Percentiles rank a stretch among this genome's conserved stretches.
Evolutionary conservation across 768 basidiomycete genomes (phyloP).

Genomic region (Tricholoma flavovirens): DNA sequence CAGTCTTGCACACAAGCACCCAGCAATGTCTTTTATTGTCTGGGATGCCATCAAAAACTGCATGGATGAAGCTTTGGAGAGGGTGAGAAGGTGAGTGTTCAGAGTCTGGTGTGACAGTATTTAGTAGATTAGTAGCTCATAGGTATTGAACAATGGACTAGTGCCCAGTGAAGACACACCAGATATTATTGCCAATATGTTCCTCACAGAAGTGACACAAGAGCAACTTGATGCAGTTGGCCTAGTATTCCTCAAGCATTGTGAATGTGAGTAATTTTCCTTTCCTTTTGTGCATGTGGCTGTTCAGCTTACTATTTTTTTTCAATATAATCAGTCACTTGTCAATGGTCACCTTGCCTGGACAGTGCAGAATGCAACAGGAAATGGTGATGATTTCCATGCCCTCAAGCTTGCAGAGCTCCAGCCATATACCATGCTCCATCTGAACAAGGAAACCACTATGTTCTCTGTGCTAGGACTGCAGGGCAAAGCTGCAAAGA

Average conservation of each 20-base stretch:
- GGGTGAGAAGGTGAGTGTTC: constrained; percentile 15
- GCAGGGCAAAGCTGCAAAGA: constrained; percentile 26
- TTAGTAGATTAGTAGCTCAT: neutral
- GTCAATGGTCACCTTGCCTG: constrained; percentile 25
- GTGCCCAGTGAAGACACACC: constrained; percentile 23
- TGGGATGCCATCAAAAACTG: constrained; percentile 21
- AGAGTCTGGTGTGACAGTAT: too few species aligned
- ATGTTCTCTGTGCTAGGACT: constrained; percentile 13
- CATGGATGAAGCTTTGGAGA: constrained; percentile 22
- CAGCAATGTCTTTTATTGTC: constrained; percentile 17
- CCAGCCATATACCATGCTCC: constrained; percentile 21
- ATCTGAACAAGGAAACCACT: constrained; percentile 17
- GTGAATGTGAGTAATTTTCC: constrained; percentile 18
- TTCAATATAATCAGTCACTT: constrained; percentile 14
- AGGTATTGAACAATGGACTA: constrained; percentile 13
- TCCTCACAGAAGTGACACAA: constrained; percentile 21
- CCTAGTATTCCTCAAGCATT: constrained; percentile 21
- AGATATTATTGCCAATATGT: constrained; percentile 27
- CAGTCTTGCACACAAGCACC: constrained; percentile 10
- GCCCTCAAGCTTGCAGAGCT: constrained; percentile 20
- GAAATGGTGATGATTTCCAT: constrained; percentile 27
- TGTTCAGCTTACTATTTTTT: neutral
- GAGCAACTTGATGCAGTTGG: constrained; percentile 20
- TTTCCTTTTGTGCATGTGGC: neutral
- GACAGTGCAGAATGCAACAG: constrained; percentile 21